Base-by-base conservation (phyloP, 371 early-diverging fungal genomes). In the Vairimorpha necatrix region DNA sequence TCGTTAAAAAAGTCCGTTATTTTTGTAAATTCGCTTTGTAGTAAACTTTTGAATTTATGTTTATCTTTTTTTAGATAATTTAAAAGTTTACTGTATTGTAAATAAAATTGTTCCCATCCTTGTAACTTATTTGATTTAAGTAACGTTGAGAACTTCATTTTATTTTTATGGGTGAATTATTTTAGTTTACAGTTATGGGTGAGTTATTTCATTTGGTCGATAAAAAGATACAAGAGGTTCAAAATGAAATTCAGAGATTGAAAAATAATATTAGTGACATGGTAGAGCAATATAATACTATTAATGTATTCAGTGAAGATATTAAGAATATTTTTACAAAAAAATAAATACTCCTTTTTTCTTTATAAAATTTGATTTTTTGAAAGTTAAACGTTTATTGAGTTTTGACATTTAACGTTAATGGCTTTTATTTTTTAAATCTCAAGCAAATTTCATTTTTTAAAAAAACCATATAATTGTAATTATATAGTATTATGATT, bases 41-140 rank as follows among this genome's bases (percentile, higher is more conserved):
- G n/a, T 28, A 18, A 24, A 11, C 20, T 26, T 26, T 62, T 65
- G 47, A 83, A 83, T 36, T n/a, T 69, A 0, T 74, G 50, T 39
- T 56, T 65, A 0, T 63, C 47, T 14, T n/a, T 58, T 13, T 33
- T 50, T 18, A 77, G 67, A 28, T 46, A 3, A 18, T 65, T 34
- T 61, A 78, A 77, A 6, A 82, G 58, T 7, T 46, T 42, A 13
- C 77, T 75, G 54, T 84, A 84, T 20, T 67, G 63, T 1, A 84
- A 61, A 62, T 84, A 84, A 42, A 53, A 77, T 7, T 82, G 78
- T 65, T 78, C 74, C 83, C 83, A 84, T 48, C 83, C 83, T 38
- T 78, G 75, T 48, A 82, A 79, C 67, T 72, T 76, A 68, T 79
- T 78, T 54, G 74, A 79, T 73, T 76, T 82, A 30, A 84, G 60